Percentiles rank a stretch among this genome's conserved stretches.
These are phyloP conservation scores for Blastomyces percursus DNA, from an alignment of 2,329 filamentous ascomycete genomes.

Conservation along the genomic window DNA sequence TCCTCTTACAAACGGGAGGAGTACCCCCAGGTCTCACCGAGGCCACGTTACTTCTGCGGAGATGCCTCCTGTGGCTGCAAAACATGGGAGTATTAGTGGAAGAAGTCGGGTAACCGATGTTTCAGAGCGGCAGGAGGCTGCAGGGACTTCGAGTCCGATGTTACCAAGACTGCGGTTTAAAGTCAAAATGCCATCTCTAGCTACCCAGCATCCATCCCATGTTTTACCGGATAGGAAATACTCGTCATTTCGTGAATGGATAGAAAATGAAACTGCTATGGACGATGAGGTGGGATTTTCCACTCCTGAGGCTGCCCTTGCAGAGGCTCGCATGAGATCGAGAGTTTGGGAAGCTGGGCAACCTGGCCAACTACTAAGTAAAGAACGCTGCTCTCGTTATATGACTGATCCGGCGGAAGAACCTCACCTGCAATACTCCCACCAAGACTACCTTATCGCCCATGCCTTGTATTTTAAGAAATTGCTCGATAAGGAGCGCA, in stretches of 20 bases:
- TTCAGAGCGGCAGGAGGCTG: constrained; percentile 16
- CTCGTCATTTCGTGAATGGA: constrained; percentile 53
- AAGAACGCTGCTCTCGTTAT: constrained; percentile 59
- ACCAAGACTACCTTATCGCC: constrained; percentile 70
- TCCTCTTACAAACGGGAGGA: constrained; percentile 7
- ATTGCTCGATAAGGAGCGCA: constrained; percentile 68
- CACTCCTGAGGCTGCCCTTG: constrained; percentile 51
- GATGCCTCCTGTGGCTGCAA: neutral
- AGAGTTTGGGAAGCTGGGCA: constrained; percentile 62
- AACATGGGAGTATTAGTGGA: neutral
- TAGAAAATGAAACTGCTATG: constrained; percentile 40
- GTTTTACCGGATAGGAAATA: constrained; percentile 36
- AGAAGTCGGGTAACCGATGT: constrained; percentile 4
- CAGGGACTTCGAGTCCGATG: constrained; percentile 13
- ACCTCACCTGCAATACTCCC: constrained; percentile 69
- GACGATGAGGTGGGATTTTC: constrained; percentile 34
- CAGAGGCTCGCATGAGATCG: constrained; percentile 59
- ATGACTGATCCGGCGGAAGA: constrained; percentile 63
- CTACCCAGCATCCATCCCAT: constrained; percentile 43
- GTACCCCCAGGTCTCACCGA: neutral
- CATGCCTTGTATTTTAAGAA: constrained; percentile 72
- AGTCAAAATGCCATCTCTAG: constrained; percentile 41
- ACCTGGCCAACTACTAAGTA: constrained; percentile 63
- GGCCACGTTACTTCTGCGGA: neutral
- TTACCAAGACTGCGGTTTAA: constrained; percentile 36